Evolutionary conservation across 2,329 filamentous ascomycete genomes (phyloP), one percentile per base, ranked within the genome.

Genomic region (Phialophora chinensis): DNA sequence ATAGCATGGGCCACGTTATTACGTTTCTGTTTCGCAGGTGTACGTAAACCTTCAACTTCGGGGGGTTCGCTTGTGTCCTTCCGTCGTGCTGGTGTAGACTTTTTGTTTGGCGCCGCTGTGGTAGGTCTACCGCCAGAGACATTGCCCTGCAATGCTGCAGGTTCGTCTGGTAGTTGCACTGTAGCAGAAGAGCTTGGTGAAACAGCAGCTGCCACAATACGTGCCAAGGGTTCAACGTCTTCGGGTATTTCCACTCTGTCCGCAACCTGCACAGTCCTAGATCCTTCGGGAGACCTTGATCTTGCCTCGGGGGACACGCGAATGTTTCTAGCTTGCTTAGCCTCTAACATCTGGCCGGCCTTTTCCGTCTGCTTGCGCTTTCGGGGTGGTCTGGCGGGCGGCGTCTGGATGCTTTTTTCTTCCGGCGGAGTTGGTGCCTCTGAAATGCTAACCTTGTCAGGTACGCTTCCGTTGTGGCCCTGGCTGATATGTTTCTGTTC

Each of bases 291-390:
- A 54, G 62, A 20, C n/a, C 27, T 25, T 17, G 56, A 29, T 50
- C 12, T 35, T 31, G 38, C 4, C 23, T 62, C 38, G 17, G 63
- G 42, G 57, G 56, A 52, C 25, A 35, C 1, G 25, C 27, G 58
- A 10, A 31, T 29, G 12, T 14, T 25, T 6, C 3, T 38, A n/a
- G 10, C 14, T 29, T 44, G 58, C 23, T 27, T 49, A 4, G 50
- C 25, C 3, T 49, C 42, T 31, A 57, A 12, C 17, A 50, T 29
- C 12, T 63, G 52, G 4, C 25, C 27, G 4, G 64, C 60, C 44
- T 69, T 66, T 23, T 50, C 63, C 4, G 69, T 65, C 11, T 29
- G 35, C n/a, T 53, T 62, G 23, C 42, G 56, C 25, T 62, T 63
- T 56, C 65, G 62, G 11, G 56, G 29, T 25, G 60, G 35, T 44